These are phyloP conservation scores for Fusarium newnesense DNA, from an alignment of 2,329 filamentous ascomycete species.

Conservation along the genomic window DNA sequence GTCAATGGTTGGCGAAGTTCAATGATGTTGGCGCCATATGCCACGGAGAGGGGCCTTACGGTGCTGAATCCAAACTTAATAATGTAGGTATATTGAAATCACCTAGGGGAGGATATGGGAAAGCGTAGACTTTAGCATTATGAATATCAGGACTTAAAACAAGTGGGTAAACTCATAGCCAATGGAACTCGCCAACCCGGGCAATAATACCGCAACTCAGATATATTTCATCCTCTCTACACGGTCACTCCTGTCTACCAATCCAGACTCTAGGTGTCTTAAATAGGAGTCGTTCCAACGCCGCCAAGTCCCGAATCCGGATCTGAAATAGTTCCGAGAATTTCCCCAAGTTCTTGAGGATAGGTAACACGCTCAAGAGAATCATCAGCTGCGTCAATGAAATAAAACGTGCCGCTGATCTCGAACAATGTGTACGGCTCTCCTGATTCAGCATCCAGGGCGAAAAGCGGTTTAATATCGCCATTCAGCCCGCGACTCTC, in stretches of 20 bases:
- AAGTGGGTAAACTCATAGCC: too few species aligned
- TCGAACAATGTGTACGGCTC: not conserved
- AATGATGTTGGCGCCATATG: too few species aligned
- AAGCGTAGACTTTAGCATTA: too few species aligned
- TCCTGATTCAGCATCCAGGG: not conserved
- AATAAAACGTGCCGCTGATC: not conserved
- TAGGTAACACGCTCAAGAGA: not conserved
- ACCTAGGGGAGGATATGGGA: too few species aligned
- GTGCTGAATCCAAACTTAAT: too few species aligned
- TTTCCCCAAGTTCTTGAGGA: not conserved
- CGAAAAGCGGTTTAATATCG: not conserved
- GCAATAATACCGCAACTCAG: not conserved
- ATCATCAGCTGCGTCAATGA: not conserved
- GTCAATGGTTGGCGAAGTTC: too few species aligned
- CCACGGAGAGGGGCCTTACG: too few species aligned
- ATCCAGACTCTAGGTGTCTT: not conserved
- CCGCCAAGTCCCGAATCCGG: not conserved
- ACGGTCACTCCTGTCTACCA: not conserved
- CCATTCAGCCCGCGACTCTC: not conserved
- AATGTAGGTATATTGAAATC: too few species aligned
- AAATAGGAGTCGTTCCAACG: not conserved
- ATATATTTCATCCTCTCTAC: not conserved
- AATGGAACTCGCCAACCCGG: not conserved
- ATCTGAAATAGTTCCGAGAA: not conserved
- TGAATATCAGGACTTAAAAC: too few species aligned